Percentiles rank a stretch among this genome's conserved stretches.
Conservation (phyloP, 768 basidiomycete species). For the Phlebiopsis gigantea region DNA sequence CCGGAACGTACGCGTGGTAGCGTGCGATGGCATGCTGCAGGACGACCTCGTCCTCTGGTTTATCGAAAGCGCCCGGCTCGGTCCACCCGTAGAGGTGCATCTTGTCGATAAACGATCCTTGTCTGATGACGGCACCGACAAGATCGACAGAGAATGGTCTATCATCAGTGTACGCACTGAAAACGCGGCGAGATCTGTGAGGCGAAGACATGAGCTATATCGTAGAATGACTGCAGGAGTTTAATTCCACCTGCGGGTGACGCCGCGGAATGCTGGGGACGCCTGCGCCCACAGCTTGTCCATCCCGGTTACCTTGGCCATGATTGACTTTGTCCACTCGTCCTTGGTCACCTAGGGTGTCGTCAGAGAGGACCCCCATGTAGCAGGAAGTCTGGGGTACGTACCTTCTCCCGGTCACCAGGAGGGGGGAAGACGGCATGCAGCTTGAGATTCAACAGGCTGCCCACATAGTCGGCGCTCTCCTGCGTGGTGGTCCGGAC, state of each 20-base stretch:
- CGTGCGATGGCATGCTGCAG: constrained; percentile 46
- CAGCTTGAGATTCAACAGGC: background rate
- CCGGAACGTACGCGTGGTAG: constrained; percentile 48
- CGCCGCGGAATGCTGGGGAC: background rate
- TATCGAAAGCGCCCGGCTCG: constrained; percentile 34
- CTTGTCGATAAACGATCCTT: constrained; percentile 48
- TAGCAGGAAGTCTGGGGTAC: too few relatives aligned
- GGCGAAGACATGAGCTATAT: background rate
- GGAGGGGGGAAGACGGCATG: background rate
- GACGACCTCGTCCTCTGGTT: constrained; percentile 31
- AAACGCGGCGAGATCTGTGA: constrained; percentile 24
- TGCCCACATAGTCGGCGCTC: background rate
- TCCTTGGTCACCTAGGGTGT: background rate
- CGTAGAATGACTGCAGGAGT: too few relatives aligned
- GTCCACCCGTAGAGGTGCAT: constrained; percentile 51
- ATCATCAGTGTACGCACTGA: constrained; percentile 46
- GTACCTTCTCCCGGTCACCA: background rate
- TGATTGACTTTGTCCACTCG: background rate
- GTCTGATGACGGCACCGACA: constrained; percentile 53
- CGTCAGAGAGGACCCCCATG: background rate
- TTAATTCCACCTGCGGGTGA: background rate
- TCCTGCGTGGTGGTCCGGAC: constrained; percentile 1
- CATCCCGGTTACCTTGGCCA: background rate
- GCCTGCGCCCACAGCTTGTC: background rate
- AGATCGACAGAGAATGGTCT: constrained; percentile 52